Base-by-base conservation (phyloP, 228 moss, liverwort and hornwort species). In the Sphagnum fallax region DNA sequence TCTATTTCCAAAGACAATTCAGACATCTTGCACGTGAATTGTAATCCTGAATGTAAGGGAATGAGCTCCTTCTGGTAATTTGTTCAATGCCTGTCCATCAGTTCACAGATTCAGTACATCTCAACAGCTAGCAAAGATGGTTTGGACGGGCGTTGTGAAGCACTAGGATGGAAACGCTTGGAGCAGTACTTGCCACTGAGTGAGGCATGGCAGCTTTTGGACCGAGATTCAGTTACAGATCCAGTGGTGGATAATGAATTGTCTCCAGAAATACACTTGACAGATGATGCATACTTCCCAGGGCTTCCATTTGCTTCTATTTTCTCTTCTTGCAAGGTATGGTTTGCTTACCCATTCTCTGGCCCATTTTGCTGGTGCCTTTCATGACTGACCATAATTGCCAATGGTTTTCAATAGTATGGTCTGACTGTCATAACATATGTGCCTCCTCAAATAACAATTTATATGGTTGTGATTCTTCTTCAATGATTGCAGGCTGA, bases 301-400 rank as follows among this genome's bases (percentile, higher is more conserved):
- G 80, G 87, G 66, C 90, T 90, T 78, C 98, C 98, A 4, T 98
- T 98, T 67, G 83, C 91, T 52, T 85, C 83, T 53, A 76, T 93
- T 60, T 82, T 88, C 69, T 78, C 87, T 50, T 82, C 88, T 74
- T 93, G 91, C 85, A 91, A 92, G 91, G 94, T 94, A 84, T 52
- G 74, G 50, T 74, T 58, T 48, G 62, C 67, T 62, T 55, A 11
- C 9, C 10, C 50, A 66, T 15, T 3, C 55, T 8, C 8, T 8
- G 55, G 55, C 12, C 12, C 12, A 55, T 55, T 55, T 55, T 55
- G 12, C 12, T 55, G 55, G 4, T 8, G 55, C 32, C 32, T 32
- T 32, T 32, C 32, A 32, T 32, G 3, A 32, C 2, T 2, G 32
- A 32, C 32, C 2, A 32, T 32, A 32, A 32, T 32, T 32, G 32